A percentile compares a stretch with the other conserved stretches of the same genome.
These are phyloP conservation scores for Aspergillus fructus DNA, from an alignment of 2,329 filamentous ascomycete species.

Conservation along the genomic window DNA sequence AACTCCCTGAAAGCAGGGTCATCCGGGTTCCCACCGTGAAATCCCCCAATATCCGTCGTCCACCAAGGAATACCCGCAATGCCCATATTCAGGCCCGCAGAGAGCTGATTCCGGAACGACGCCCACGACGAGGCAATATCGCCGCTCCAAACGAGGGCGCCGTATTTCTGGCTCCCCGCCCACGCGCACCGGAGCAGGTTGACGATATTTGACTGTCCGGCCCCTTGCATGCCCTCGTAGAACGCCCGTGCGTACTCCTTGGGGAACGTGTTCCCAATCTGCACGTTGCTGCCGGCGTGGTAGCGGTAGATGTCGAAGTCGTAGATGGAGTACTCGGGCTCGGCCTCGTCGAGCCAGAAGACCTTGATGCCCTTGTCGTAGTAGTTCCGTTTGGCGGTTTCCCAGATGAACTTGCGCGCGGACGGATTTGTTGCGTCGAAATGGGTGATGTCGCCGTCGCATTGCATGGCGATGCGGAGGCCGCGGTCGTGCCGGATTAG, in stretches of 20 bases:
- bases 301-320: slow-evolving; percentile 69
- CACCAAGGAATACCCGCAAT: slow-evolving; percentile 65
- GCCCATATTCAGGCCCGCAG: slow-evolving; percentile 66
- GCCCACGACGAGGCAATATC: slow-evolving; percentile 66
- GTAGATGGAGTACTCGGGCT: slow-evolving; percentile 63
- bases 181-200: slow-evolving; percentile 60
- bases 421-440: slow-evolving; percentile 65
- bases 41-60: slow-evolving; percentile 71
- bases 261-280: slow-evolving; percentile 62
- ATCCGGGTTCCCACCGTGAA: slow-evolving; percentile 62
- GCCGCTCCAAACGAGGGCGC: slow-evolving; percentile 65
- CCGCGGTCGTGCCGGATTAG: slow-evolving; percentile 63
- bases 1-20: slow-evolving; percentile 61
- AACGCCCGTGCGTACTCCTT: slow-evolving; percentile 59
- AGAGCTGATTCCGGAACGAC: slow-evolving; percentile 59
- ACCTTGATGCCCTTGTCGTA: slow-evolving; percentile 60
- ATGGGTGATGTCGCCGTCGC: slow-evolving; percentile 58
- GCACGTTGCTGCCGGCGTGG: slow-evolving; percentile 53
- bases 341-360: slow-evolving; percentile 70
- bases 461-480: slow-evolving; percentile 58
- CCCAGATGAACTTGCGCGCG: slow-evolving; percentile 61
- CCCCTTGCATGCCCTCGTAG: slow-evolving; percentile 56
- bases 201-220: slow-evolving; percentile 57
- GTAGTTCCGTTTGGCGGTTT: slow-evolving; percentile 60
- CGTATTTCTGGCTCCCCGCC: slow-evolving; percentile 63